A percentile compares a stretch with the other conserved stretches of the same genome.
These are phyloP conservation scores for Cucumis melo DNA, from an alignment of 306 rosid species.

Conservation along the genomic window DNA sequence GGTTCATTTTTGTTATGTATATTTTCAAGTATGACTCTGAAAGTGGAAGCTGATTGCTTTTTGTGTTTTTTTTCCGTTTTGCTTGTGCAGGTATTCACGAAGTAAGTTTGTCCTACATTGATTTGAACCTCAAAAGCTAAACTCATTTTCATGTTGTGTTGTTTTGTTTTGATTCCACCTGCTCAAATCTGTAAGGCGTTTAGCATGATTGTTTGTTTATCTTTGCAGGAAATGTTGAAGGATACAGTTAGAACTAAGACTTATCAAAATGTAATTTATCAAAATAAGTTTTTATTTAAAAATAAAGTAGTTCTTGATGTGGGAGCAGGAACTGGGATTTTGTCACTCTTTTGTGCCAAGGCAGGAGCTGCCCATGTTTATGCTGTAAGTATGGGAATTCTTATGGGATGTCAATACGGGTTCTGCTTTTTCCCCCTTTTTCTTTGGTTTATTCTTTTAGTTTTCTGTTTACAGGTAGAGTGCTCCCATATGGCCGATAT, in stretches of 20 bases:
- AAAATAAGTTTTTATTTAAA: conserved; percentile 69
- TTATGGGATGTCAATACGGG: not conserved
- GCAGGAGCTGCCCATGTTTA: conserved; percentile 94
- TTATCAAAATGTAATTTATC: conserved; percentile 91
- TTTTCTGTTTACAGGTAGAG: conserved; percentile 47
- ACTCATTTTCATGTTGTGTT: not conserved
- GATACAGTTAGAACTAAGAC: conserved; percentile 90
- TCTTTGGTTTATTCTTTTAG: not conserved
- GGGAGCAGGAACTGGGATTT: conserved; percentile 98
- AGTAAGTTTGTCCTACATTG: conserved; percentile 45
- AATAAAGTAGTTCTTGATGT: conserved; percentile 94
- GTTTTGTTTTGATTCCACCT: not conserved
- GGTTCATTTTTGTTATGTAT: not conserved
- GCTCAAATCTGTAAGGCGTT: not conserved
- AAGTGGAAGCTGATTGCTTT: not conserved
- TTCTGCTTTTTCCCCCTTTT: not conserved
- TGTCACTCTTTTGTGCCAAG: conserved; percentile 90
- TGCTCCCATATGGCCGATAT: conserved; percentile 97
- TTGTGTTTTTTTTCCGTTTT: not conserved
- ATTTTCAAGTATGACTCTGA: not conserved
- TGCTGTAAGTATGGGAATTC: conserved; percentile 39
- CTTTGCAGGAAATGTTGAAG: conserved; percentile 92
- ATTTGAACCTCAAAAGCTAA: not conserved
- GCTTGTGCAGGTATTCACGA: conserved; percentile 90
- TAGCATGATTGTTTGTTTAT: not conserved